A percentile compares a stretch with the other conserved stretches of the same genome.
Evolutionary conservation across 2,329 filamentous ascomycete species (phyloP).

Genomic region (Bipolaris zeicola): DNA sequence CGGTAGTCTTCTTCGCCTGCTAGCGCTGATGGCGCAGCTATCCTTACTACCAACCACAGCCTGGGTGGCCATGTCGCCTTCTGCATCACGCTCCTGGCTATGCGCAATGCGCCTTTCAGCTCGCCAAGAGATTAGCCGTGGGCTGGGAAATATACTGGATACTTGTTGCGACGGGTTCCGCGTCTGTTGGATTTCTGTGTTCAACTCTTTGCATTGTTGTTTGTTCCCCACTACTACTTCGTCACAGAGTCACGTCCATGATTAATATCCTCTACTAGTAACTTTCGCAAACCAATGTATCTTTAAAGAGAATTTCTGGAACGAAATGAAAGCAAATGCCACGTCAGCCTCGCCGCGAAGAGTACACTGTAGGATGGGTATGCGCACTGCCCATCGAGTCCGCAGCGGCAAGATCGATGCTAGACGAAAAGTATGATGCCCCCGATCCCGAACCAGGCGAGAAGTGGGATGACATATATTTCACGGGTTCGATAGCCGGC

Average conservation of each 20-base stretch:
- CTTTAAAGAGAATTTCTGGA: neutral
- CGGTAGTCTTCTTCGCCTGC: too few relatives aligned
- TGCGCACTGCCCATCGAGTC: conserved; percentile 21
- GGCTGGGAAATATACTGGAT: neutral
- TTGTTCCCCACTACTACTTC: neutral
- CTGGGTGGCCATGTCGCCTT: too few relatives aligned
- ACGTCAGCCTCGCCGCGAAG: conserved; percentile 12
- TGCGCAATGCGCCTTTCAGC: too few relatives aligned
- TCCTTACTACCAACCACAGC: neutral
- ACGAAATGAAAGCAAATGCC: neutral
- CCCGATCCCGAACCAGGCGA: conserved; percentile 29
- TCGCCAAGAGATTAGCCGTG: neutral
- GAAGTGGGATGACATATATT: conserved; percentile 28
- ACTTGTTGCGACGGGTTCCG: neutral
- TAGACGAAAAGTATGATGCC: conserved; percentile 20
- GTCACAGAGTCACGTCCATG: neutral
- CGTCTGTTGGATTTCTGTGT: neutral
- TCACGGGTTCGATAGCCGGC: conserved; percentile 32
- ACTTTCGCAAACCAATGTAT: neutral
- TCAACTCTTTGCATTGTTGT: neutral
- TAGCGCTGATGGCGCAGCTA: neutral
- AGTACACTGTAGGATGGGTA: conserved; percentile 24
- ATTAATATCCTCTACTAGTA: neutral
- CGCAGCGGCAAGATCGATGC: conserved; percentile 15
- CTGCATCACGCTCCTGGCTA: too few relatives aligned